Conservation (phyloP, 169 alveolate genomes). For the Plasmodium relictum region DNA sequence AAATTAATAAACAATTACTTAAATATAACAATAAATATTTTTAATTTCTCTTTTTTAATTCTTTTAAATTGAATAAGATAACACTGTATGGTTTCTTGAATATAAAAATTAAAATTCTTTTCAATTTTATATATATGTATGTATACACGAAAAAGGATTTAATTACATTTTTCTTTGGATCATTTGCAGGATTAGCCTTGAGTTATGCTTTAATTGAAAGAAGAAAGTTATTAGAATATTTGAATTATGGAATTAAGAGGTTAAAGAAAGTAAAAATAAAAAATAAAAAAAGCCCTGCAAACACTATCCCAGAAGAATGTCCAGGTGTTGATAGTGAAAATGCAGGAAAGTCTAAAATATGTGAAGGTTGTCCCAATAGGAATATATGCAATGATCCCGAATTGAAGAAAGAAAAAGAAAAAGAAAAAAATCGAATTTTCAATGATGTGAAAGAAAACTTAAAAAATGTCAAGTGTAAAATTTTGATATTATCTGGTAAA, state of each 20-base stretch:
- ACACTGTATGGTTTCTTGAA: too few species aligned
- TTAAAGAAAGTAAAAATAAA: not conserved
- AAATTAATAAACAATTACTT: too few species aligned
- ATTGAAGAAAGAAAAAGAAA: constrained; percentile 82
- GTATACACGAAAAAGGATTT: constrained; percentile 19
- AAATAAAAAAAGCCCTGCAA: not conserved
- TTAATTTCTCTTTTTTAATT: too few species aligned
- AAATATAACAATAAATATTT: too few species aligned
- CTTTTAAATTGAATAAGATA: too few species aligned
- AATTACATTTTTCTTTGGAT: constrained; percentile 38
- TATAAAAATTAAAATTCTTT: not conserved
- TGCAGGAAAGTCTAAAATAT: constrained; percentile 94
- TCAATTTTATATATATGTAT: constrained; percentile 14
- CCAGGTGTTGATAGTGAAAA: constrained; percentile 84
- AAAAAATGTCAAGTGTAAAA: constrained; percentile 89
- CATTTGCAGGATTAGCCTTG: constrained; percentile 34
- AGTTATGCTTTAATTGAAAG: constrained; percentile 20
- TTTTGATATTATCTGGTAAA: constrained; percentile 96
- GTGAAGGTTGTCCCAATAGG: constrained; percentile 99
- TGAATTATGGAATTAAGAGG: constrained; percentile 1
- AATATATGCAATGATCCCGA: constrained; percentile 94
- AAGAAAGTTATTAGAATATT: constrained; percentile 1
- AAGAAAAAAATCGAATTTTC: constrained; percentile 76
- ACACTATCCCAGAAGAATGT: constrained; percentile 81
- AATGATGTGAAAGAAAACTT: constrained; percentile 90